These are phyloP conservation scores for Mortierella sp. DNA, from an alignment of 371 early-diverging fungal genomes.

Conservation along the genomic window DNA sequence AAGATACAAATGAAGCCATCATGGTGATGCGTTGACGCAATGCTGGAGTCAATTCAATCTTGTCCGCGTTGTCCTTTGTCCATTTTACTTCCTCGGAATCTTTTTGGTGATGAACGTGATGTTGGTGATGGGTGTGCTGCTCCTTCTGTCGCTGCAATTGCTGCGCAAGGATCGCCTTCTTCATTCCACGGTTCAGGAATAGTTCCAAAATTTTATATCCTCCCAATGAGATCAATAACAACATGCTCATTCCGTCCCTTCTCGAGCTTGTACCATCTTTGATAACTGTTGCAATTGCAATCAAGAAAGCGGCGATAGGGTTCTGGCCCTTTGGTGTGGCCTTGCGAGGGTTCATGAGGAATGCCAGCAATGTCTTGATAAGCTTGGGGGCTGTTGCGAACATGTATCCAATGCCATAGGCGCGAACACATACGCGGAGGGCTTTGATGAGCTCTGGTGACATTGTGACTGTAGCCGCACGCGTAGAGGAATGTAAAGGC, in stretches of 20 bases:
- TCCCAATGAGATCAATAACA: conserved; percentile 48
- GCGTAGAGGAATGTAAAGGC: background rate
- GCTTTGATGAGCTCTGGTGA: conserved; percentile 42
- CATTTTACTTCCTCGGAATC: too few species aligned
- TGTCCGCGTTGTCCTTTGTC: conserved; percentile 32
- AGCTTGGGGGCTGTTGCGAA: conserved; percentile 55
- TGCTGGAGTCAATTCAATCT: conserved; percentile 28
- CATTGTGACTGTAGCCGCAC: background rate
- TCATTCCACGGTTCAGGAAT: conserved; percentile 40
- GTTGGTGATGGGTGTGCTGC: conserved; percentile 14
- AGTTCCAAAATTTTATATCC: conserved; percentile 46
- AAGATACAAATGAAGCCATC: conserved; percentile 50
- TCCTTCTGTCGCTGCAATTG: conserved; percentile 31
- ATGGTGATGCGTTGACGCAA: conserved; percentile 51
- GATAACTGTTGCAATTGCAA: conserved; percentile 16
- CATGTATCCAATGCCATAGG: conserved; percentile 54
- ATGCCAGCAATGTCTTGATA: conserved; percentile 44
- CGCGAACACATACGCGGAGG: conserved; percentile 49
- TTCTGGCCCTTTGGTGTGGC: conserved; percentile 32
- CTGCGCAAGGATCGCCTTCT: conserved; percentile 41
- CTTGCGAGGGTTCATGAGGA: conserved; percentile 41
- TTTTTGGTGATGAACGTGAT: background rate
- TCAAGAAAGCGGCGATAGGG: conserved; percentile 24
- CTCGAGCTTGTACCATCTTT: conserved; percentile 36
- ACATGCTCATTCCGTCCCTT: conserved; percentile 53